phyloP scores from a whole-genome alignment of 768 basidiomycete genomes.

The Kwoniella europaea region DNA sequence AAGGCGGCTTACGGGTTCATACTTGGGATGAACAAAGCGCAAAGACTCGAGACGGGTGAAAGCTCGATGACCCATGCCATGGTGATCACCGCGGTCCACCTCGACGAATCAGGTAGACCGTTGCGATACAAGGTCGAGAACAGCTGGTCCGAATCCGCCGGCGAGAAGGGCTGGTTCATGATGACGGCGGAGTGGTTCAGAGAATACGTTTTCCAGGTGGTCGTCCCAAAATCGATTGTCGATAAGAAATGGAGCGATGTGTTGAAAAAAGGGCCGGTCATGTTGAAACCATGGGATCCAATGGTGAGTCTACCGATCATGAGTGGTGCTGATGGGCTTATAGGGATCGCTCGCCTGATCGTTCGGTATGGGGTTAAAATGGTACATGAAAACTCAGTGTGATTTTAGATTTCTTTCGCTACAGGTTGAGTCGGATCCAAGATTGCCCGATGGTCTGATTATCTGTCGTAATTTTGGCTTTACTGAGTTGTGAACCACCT shows the following conservation, averaged over 20 bases:
- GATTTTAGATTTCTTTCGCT: too few relatives aligned
- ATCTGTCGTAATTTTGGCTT: too few relatives aligned
- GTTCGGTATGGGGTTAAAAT: not conserved
- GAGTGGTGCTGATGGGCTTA: not conserved
- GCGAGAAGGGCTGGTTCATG: conserved; percentile 86
- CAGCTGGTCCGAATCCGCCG: conserved; percentile 79
- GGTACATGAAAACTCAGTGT: too few relatives aligned
- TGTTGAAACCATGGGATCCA: conserved; percentile 90
- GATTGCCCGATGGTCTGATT: too few relatives aligned
- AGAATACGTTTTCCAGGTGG: conserved; percentile 91
- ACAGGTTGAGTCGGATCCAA: too few relatives aligned
- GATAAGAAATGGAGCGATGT: conserved; percentile 80
- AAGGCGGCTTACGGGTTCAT: conserved; percentile 85
- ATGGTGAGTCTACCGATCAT: conserved; percentile 63
- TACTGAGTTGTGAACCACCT: too few relatives aligned
- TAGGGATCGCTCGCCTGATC: conserved; percentile 8
- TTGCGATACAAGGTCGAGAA: conserved; percentile 97
- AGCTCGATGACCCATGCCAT: conserved; percentile 84
- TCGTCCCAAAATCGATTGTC: conserved; percentile 78
- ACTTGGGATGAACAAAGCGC: conserved; percentile 79
- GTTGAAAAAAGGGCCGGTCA: conserved; percentile 71
- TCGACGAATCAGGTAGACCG: conserved; percentile 74
- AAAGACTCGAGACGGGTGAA: conserved; percentile 80
- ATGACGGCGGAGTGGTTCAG: conserved; percentile 90
- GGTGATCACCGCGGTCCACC: conserved; percentile 91